Percentiles rank a stretch among this genome's conserved stretches.
Evolutionary conservation across 225 moss, liverwort and hornwort species (phyloP).

Genomic region (Physcomitrellopsis africana): DNA sequence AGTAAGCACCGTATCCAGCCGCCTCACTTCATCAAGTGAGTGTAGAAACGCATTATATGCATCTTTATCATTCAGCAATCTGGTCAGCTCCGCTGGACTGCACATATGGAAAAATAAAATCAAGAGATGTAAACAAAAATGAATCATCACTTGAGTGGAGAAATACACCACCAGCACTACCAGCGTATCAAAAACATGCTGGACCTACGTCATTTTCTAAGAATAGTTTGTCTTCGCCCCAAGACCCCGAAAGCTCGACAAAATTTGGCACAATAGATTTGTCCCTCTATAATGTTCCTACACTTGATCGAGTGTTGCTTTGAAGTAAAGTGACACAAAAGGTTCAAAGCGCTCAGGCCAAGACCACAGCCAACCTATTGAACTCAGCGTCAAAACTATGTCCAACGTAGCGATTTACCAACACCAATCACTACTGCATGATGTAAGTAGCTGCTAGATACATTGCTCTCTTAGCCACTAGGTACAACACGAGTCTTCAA

Average conservation of each 20-base stretch:
- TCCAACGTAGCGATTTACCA: not conserved
- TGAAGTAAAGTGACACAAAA: not conserved
- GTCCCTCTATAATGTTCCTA: not conserved
- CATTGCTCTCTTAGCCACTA: not conserved
- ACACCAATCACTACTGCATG: not conserved
- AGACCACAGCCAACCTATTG: not conserved
- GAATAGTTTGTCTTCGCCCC: not conserved
- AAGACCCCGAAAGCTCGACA: slow-evolving; percentile 7
- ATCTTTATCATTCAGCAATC: slow-evolving; percentile 63
- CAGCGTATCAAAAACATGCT: not conserved
- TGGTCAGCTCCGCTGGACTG: slow-evolving; percentile 50
- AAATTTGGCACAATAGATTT: not conserved
- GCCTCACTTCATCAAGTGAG: slow-evolving; percentile 77
- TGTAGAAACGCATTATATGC: slow-evolving; percentile 65
- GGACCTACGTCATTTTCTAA: slow-evolving; percentile 1
- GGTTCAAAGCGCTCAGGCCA: not conserved
- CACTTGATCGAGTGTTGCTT: not conserved
- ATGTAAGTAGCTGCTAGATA: slow-evolving; percentile 7
- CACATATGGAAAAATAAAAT: slow-evolving; percentile 24
- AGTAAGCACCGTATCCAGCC: slow-evolving; percentile 59
- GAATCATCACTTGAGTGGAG: not conserved
- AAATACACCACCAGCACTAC: slow-evolving; percentile 18
- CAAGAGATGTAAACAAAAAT: not conserved
- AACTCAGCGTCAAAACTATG: not conserved
- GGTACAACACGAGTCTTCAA: not conserved